phyloP scores from a whole-genome alignment of 2,329 filamentous ascomycete species.

The Sclerotinia sclerotiorum region DNA sequence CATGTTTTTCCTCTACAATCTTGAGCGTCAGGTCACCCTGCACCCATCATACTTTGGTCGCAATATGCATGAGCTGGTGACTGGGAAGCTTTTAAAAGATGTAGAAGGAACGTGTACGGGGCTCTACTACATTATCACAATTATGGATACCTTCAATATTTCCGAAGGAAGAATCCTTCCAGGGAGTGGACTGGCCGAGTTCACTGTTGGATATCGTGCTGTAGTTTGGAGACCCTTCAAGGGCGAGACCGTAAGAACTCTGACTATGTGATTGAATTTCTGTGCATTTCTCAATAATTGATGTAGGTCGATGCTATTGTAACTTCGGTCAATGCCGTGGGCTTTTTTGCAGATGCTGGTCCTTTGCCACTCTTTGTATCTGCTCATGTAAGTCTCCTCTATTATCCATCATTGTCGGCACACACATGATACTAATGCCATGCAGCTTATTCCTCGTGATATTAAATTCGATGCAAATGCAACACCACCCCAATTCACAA shows the following conservation, averaged over 20 bases:
- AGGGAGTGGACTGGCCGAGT: constrained; percentile 87
- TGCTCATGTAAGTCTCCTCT: constrained; percentile 34
- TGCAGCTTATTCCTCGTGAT: constrained; percentile 81
- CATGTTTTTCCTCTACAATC: constrained; percentile 97
- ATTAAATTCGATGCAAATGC: constrained; percentile 95
- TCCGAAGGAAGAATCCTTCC: constrained; percentile 91
- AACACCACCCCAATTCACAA: constrained; percentile 94
- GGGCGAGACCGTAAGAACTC: constrained; percentile 80
- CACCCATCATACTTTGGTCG: constrained; percentile 97
- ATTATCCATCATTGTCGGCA: constrained; percentile 1
- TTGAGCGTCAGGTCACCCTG: constrained; percentile 90
- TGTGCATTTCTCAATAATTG: constrained; percentile 29
- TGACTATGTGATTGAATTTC: constrained; percentile 2
- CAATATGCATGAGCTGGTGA: constrained; percentile 89
- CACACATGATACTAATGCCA: constrained; percentile 28
- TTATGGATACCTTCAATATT: constrained; percentile 95
- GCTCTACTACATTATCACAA: constrained; percentile 95
- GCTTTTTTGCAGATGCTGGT: constrained; percentile 84
- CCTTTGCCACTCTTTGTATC: constrained; percentile 78
- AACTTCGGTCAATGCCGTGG: constrained; percentile 84
- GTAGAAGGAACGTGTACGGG: constrained; percentile 95
- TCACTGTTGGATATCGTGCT: constrained; percentile 90
- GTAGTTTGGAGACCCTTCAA: constrained; percentile 98
- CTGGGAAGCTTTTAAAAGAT: constrained; percentile 83
- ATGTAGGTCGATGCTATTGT: constrained; percentile 89